These are phyloP conservation scores for Cryphonectria parasitica DNA, from an alignment of 2,329 filamentous ascomycete species.

Conservation along the genomic window DNA sequence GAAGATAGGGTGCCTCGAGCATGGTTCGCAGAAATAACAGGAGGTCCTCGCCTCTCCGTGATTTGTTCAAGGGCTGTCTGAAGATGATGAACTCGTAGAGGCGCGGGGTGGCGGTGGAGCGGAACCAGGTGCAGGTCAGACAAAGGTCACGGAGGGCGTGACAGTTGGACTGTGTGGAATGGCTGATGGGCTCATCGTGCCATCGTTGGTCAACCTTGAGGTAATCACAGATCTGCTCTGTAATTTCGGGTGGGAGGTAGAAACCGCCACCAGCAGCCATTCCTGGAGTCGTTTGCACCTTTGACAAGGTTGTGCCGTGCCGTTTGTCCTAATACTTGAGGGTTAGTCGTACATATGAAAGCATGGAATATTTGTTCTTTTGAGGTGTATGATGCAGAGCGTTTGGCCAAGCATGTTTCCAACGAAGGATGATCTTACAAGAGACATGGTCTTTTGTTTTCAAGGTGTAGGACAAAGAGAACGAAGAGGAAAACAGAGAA, in stretches of 20 bases:
- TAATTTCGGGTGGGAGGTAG: neutral
- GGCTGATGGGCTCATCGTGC: neutral
- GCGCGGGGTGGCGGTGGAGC: neutral
- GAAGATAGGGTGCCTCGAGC: neutral
- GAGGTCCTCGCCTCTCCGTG: neutral
- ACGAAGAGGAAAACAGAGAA: neutral
- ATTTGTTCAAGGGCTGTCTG: neutral
- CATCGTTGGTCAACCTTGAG: neutral
- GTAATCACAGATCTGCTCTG: neutral
- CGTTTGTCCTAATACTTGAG: neutral
- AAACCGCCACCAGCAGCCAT: neutral
- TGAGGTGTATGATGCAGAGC: neutral
- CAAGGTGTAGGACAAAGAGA: neutral
- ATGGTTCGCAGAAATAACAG: neutral
- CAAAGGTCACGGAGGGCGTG: neutral
- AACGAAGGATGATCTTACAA: neutral
- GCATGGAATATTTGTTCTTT: no score
- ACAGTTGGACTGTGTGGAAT: neutral
- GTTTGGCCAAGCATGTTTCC: neutral
- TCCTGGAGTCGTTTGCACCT: neutral
- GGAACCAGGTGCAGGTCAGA: conserved; percentile 1
- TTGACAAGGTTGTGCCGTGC: neutral
- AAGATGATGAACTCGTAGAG: conserved; percentile 4
- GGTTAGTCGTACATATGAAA: neutral
- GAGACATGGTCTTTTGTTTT: neutral